Base-by-base conservation (phyloP, 768 basidiomycete species). In the Boletus sp. region DNA sequence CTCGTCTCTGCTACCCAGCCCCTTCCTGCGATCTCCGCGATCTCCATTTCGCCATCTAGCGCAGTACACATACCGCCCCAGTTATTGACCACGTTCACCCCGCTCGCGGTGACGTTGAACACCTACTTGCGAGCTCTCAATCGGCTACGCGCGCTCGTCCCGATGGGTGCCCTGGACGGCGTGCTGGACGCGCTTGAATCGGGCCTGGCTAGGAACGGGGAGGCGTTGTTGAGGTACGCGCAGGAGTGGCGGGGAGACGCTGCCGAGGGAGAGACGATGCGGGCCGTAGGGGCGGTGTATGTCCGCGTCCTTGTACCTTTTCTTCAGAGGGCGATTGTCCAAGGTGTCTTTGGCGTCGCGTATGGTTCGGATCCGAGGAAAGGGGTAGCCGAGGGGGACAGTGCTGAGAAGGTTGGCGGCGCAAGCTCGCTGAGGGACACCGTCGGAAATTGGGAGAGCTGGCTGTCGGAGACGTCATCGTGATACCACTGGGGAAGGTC, bases 81-180 rank as follows among this genome's bases (percentile, higher is more conserved):
- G 29, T 71, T 84, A 41, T 74, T 95, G 35, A 79, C 85, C 0
- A 78, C 85, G 2, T 93, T 87, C 63, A 85, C 90, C 3, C 86
- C 88, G 0, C 74, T 96, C 2, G 93, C 91, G 2, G 71, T 77
- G 38, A 79, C 82, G 54, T 79, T 85, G 39, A 97, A 98, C 64
- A 79, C 83, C 4, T 71, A 93, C 23, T 75, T 94, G 4, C 77
- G 81, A 6, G 77, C 86, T 1, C 73, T 98, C 41, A 98, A 98
- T 68, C 79, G 84, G 3, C 74, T 98, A 21, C 86, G 95, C 4
- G 76, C 93, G 11, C 81, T 96, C 13, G 88, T 89, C 3, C 92
- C 93, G 3, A 72, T 81, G 13, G 75, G 75, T 11, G 76, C 88
- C n/a, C 64, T 84, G 43, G 60, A 64, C 1, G 75, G 78, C n/a